Base-by-base conservation (phyloP, 139 green algal genomes). In the Nannochloris sp. region DNA sequence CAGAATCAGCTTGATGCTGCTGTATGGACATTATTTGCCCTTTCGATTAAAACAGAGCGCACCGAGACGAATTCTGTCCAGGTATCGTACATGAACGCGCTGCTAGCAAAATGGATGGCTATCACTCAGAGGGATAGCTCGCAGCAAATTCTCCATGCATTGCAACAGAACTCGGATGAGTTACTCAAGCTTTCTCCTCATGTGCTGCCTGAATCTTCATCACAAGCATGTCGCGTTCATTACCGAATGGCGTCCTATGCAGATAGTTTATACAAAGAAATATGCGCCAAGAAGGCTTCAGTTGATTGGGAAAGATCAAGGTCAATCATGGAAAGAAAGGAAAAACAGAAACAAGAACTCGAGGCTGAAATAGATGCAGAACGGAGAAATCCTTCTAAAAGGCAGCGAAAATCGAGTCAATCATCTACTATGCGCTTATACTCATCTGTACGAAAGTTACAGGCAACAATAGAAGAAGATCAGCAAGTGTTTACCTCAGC, bases 221-320 rank as follows among this genome's bases (percentile, higher is more conserved):
- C 12, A 31, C 40, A 28, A 64, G 56, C 26, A 23, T 26, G 63
- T 75, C 67, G 76, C 1, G 70, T 80, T 4, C 60, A 82, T 55
- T 93, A 84, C 70, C 76, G 86, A 40, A 66, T 95, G 10, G 89
- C 89, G 0, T 53, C 79, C 30, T 96, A 84, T 44, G 78, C 85
- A 1, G 90, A 95, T 67, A 56, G 55, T 23, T 77, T 85, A 44
- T 94, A 89, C 71, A 53, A 69, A 17, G 56, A 45, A 64, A 57
- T 79, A 1, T 49, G 70, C 20, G 64, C 72, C 5, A n/a, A 58
- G 45, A 73, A 80, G 57, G 49, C 58, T 2, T 87, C 83, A 1
- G 67, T 72, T 6, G 84, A 95, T 72, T 90, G 78, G 69, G 44
- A 49, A 6, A 79, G 66, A 17, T 65, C 81, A 6, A 77, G 77